These are phyloP conservation scores for Sphaerostilbella broomeana DNA, from an alignment of 2,329 filamentous ascomycete species.

Conservation along the genomic window DNA sequence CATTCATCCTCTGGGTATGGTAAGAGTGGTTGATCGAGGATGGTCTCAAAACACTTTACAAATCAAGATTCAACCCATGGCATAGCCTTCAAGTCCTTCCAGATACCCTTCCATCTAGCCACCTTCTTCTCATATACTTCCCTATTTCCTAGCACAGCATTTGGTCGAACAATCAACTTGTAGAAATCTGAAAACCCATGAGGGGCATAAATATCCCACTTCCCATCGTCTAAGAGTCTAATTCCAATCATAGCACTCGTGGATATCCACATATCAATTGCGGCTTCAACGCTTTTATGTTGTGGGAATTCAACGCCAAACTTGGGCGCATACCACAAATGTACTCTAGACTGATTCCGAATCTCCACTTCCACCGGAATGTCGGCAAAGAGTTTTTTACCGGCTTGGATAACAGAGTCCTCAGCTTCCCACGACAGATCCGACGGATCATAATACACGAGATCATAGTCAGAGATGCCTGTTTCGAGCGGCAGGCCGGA, in stretches of 20 bases:
- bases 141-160: conserved; percentile 22
- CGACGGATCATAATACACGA: conserved; percentile 29
- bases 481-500: conserved; percentile 23
- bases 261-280: conserved; percentile 30
- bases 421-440: conserved; percentile 33
- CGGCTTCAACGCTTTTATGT: conserved; percentile 26
- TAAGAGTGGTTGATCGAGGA: too few species aligned
- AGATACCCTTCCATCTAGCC: conserved; percentile 21
- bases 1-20: too few species aligned
- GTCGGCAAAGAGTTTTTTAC: conserved; percentile 25
- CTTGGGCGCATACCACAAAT: conserved; percentile 30
- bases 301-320: conserved; percentile 25
- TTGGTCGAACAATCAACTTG: conserved; percentile 27
- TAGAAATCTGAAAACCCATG: conserved; percentile 31
- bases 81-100: too few species aligned
- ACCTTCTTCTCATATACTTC: conserved; percentile 26
- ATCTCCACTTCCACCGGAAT: conserved; percentile 29
- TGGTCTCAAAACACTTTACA: too few species aligned
- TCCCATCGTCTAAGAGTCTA: conserved; percentile 16
- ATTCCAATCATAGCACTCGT: conserved; percentile 30
- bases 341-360: conserved; percentile 33
- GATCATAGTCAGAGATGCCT: conserved; percentile 32
- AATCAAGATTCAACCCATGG: too few species aligned
- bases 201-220: conserved; percentile 31
- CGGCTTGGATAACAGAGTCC: conserved; percentile 26